Conservation (phyloP, 441 rosid species). For the Arabidopsis hybrid region DNA sequence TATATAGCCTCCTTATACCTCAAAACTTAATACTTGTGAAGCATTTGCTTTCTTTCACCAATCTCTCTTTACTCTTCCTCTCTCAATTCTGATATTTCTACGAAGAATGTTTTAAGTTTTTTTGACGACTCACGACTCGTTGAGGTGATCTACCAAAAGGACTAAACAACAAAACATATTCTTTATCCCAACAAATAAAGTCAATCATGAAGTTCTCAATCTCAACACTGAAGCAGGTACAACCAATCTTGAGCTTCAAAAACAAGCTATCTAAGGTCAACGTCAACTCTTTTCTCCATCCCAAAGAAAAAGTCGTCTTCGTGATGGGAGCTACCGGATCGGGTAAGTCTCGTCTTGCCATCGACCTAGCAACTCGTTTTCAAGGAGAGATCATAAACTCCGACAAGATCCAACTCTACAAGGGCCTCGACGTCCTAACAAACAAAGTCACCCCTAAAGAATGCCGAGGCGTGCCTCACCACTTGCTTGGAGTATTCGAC, state of each 20-base stretch:
- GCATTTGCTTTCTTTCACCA: slow-evolving; percentile 10
- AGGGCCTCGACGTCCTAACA: slow-evolving; percentile 68
- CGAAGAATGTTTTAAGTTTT: slow-evolving; percentile 6
- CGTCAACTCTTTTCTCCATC: slow-evolving; percentile 49
- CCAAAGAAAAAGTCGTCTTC: slow-evolving; percentile 71
- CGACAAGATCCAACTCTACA: slow-evolving; percentile 80
- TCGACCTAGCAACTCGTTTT: slow-evolving; percentile 70
- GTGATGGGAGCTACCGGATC: slow-evolving; percentile 81
- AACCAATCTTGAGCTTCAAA: slow-evolving; percentile 58
- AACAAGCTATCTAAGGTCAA: slow-evolving; percentile 46
- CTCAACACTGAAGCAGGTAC: slow-evolving; percentile 61
- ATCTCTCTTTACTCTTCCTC: neutral
- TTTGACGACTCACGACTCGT: neutral
- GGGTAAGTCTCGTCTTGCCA: slow-evolving; percentile 78
- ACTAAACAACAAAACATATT: slow-evolving; percentile 18
- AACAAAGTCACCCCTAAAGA: slow-evolving; percentile 75
- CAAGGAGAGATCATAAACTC: slow-evolving; percentile 71
- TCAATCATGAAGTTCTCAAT: slow-evolving; percentile 51
- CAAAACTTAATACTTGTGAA: slow-evolving; percentile 35
- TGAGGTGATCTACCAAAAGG: slow-evolving; percentile 27
- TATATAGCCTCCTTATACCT: slow-evolving; percentile 25
- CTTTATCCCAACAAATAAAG: neutral
- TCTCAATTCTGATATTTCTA: slow-evolving; percentile 13
- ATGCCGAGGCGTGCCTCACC: slow-evolving; percentile 73
- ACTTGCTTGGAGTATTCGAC: slow-evolving; percentile 56